phyloP scores from a whole-genome alignment of 192 early-diverging fungal species.

The Bifiguratus adelaidae region DNA sequence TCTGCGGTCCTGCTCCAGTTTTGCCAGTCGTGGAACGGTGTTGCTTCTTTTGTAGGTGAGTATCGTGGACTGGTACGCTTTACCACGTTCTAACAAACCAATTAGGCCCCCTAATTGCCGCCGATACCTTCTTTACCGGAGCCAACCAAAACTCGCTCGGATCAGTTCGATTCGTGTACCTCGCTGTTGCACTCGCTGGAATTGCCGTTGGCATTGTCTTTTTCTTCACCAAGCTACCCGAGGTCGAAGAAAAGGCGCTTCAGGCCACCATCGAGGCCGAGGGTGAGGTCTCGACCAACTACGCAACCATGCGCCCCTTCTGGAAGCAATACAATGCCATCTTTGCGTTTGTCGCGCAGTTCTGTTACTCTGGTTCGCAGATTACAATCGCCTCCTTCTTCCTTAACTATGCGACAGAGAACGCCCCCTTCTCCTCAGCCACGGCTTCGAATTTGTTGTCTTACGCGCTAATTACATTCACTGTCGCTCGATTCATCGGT shows the following conservation, averaged over 20 bases:
- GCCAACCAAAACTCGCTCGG: neutral
- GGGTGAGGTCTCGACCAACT: conserved; percentile 15
- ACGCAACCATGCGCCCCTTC: conserved; percentile 1
- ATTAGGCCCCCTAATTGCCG: conserved; percentile 21
- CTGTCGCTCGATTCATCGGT: conserved; percentile 15
- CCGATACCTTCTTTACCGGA: conserved; percentile 14
- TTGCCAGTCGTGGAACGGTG: conserved; percentile 18
- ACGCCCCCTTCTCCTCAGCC: conserved; percentile 5
- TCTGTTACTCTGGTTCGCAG: conserved; percentile 19
- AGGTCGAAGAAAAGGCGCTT: no score
- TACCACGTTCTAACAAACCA: no score
- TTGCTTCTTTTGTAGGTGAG: conserved; percentile 13
- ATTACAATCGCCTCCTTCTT: conserved; percentile 18
- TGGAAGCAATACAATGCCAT: neutral
- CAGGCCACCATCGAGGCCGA: no score
- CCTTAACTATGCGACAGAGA: conserved; percentile 12
- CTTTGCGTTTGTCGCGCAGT: conserved; percentile 8
- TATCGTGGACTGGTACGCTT: no score
- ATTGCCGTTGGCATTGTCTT: conserved; percentile 13
- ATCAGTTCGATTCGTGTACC: conserved; percentile 18
- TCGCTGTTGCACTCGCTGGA: conserved; percentile 16
- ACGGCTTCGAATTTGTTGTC: conserved; percentile 8
- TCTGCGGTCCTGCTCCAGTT: conserved; percentile 13
- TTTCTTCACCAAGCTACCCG: conserved; percentile 15
- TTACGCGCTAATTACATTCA: conserved; percentile 12